Conservation (phyloP, 208 protist species). For the Blastocrithidia nonstop region DNA sequence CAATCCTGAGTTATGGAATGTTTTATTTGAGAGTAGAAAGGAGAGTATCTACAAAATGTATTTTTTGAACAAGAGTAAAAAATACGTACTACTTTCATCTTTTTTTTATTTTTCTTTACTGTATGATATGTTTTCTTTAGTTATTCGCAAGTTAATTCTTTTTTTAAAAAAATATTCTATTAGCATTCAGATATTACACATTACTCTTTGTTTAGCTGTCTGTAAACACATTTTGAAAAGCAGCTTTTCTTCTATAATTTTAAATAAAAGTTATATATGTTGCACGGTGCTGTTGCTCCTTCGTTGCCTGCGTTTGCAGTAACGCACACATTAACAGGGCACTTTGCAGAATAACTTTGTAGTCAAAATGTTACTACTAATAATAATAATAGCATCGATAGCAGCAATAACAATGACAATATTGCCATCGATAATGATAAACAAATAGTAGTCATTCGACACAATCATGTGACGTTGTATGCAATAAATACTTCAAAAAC, state of each 20-base stretch:
- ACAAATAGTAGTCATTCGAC: conserved; percentile 38
- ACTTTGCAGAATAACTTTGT: conserved; percentile 22
- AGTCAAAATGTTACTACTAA: no score
- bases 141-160: not conserved
- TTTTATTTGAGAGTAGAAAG: not conserved
- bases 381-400: no score
- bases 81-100: not conserved
- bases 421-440: no score
- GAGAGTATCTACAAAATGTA: not conserved
- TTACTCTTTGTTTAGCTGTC: not conserved
- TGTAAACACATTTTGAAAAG: not conserved
- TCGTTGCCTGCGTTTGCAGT: conserved; percentile 48
- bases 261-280: conserved; percentile 19
- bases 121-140: not conserved
- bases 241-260: not conserved
- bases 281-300: conserved; percentile 58
- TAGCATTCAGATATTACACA: not conserved
- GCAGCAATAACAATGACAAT: no score
- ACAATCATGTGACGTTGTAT: conserved; percentile 67
- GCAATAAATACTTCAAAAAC: conserved; percentile 2
- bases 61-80: not conserved
- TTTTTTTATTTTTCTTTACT: not conserved
- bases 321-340: conserved; percentile 57
- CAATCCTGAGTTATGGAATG: no score
- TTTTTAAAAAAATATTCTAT: not conserved